Evolutionary conservation across 768 basidiomycete genomes (phyloP).

Genomic region (Amanita thiersii): DNA sequence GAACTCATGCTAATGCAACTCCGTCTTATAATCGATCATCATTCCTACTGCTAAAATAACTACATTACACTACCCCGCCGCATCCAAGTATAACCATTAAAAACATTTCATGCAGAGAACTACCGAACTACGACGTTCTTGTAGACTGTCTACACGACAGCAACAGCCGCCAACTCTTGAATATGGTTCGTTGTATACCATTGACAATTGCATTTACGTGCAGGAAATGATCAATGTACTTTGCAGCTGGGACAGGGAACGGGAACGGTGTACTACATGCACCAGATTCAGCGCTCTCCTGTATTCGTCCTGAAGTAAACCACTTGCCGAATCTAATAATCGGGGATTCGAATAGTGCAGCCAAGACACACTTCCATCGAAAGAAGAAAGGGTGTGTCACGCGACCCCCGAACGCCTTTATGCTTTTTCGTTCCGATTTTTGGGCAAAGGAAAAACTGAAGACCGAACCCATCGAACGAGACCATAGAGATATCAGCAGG

Average conservation of each 20-base stretch:
- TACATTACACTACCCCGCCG: too few species aligned
- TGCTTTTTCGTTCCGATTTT: constrained; percentile 59
- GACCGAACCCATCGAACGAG: constrained; percentile 38
- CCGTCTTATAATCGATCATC: too few species aligned
- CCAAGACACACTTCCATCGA: neutral
- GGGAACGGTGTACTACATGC: too few species aligned
- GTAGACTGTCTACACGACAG: constrained; percentile 31
- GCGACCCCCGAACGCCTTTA: constrained; percentile 72
- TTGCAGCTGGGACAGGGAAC: too few species aligned
- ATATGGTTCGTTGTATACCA: too few species aligned
- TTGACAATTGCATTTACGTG: too few species aligned
- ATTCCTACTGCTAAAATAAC: too few species aligned
- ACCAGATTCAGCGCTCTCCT: too few species aligned
- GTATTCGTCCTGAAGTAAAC: neutral
- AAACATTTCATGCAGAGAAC: neutral
- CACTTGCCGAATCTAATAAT: neutral
- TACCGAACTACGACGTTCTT: constrained; percentile 26
- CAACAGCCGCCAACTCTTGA: neutral
- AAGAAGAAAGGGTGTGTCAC: constrained; percentile 39
- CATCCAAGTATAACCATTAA: too few species aligned
- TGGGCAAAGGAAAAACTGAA: constrained; percentile 48
- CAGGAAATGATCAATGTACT: too few species aligned
- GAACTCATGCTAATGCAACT: too few species aligned
- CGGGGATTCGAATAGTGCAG: too few species aligned
- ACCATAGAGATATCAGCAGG: constrained; percentile 61